phyloP scores from a whole-genome alignment of 352 stramenopile species.

The Globisporangium cederbergense region DNA sequence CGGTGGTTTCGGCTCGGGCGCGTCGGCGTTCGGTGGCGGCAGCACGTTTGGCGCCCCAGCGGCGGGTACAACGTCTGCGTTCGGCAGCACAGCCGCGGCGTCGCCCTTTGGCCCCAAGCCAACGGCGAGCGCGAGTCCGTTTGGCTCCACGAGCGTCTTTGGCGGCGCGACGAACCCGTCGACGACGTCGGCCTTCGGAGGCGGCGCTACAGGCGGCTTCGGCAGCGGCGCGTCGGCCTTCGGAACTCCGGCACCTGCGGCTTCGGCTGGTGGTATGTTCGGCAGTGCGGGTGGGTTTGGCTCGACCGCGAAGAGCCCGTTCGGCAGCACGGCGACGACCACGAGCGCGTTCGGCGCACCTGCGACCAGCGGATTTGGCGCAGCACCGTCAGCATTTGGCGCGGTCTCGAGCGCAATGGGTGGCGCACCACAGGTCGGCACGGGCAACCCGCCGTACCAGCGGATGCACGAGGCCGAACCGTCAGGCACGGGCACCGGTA shows the following conservation, averaged over 20 bases:
- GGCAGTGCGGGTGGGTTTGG: slow-evolving; percentile 37
- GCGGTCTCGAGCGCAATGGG: slow-evolving; percentile 24
- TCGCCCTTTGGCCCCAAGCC: slow-evolving; percentile 60
- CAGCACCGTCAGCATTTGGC: slow-evolving; percentile 29
- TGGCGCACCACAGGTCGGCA: slow-evolving; percentile 54
- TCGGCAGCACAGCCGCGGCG: slow-evolving; percentile 28
- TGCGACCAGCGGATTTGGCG: slow-evolving; percentile 22
- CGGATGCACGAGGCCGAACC: slow-evolving; percentile 58
- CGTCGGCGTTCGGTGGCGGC: slow-evolving; percentile 33
- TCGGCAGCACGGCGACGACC: slow-evolving; percentile 30
- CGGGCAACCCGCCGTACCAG: slow-evolving; percentile 68
- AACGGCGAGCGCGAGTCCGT: slow-evolving; percentile 54
- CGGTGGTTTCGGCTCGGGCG: slow-evolving; percentile 14
- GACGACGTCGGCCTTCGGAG: slow-evolving; percentile 37
- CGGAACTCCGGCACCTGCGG: slow-evolving; percentile 25
- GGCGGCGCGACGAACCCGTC: slow-evolving; percentile 25
- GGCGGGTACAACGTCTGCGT: slow-evolving; percentile 15
- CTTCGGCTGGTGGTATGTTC: slow-evolving; percentile 29
- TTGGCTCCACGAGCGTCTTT: slow-evolving; percentile 51
- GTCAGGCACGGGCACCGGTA: slow-evolving; percentile 50
- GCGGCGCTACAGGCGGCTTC: not conserved
- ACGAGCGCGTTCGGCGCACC: slow-evolving; percentile 51
- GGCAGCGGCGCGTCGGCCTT: slow-evolving; percentile 31
- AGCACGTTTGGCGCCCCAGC: slow-evolving; percentile 21
- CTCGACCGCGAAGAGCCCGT: slow-evolving; percentile 45